phyloP scores from a whole-genome alignment of 352 stramenopile genomes.

The Globisporangium nagaii region DNA sequence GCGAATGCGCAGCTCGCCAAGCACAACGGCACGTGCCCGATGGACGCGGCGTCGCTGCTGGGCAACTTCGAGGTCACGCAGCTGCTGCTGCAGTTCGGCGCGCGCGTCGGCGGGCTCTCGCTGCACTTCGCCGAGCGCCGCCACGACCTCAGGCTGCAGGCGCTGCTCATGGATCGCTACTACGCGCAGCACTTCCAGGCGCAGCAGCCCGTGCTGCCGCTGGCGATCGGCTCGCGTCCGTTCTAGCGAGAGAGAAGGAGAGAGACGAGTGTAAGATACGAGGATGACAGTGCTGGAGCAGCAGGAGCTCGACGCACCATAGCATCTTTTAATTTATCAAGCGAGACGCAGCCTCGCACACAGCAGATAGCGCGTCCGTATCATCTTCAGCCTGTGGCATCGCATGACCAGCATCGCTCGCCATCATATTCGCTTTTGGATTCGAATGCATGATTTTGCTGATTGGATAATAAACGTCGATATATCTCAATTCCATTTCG shows the following conservation, averaged over 20 bases:
- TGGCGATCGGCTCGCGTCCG: not conserved
- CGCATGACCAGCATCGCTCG: not conserved
- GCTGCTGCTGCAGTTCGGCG: conserved; percentile 63
- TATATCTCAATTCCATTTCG: not conserved
- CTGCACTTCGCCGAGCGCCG: conserved; percentile 73
- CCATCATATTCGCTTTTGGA: too few species aligned
- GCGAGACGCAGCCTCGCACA: not conserved
- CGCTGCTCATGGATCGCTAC: conserved; percentile 59
- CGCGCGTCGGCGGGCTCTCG: conserved; percentile 51
- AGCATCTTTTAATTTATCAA: conserved; percentile 7
- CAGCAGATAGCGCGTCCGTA: too few species aligned
- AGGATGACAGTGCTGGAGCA: not conserved
- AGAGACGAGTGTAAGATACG: conserved; percentile 3
- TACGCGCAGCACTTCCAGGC: conserved; percentile 42
- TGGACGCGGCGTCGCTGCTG: conserved; percentile 63
- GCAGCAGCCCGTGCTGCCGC: not conserved
- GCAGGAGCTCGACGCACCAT: not conserved
- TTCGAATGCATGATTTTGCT: too few species aligned
- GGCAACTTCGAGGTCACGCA: conserved; percentile 53
- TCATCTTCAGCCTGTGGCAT: too few species aligned
- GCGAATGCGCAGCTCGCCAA: conserved; percentile 55
- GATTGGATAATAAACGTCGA: not conserved
- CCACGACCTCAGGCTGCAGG: conserved; percentile 50
- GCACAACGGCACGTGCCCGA: conserved; percentile 64
- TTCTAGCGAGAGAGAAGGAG: not conserved